Evolutionary conservation across 2,329 filamentous ascomycete genomes (phyloP).

Genomic region (Penicillium sp.): DNA sequence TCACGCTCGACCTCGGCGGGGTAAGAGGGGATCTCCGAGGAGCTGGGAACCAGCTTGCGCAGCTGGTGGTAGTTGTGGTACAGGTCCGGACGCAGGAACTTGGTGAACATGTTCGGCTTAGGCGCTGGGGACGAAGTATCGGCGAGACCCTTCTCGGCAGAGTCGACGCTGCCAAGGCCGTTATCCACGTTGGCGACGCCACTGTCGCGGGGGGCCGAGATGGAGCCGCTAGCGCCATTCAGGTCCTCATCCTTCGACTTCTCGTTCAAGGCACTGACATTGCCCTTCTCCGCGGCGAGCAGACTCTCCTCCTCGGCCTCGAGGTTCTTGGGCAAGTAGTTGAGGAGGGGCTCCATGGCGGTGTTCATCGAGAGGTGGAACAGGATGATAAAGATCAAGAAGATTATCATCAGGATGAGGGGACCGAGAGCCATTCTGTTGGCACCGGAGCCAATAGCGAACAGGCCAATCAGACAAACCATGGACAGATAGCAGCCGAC

Average conservation of each 20-base stretch:
- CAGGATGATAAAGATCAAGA: slow-evolving; percentile 71
- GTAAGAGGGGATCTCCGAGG: slow-evolving; percentile 58
- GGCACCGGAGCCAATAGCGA: slow-evolving; percentile 65
- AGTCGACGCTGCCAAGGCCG: slow-evolving; percentile 32
- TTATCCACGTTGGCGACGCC: slow-evolving; percentile 32
- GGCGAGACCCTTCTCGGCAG: slow-evolving; percentile 38
- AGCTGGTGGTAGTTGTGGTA: slow-evolving; percentile 71
- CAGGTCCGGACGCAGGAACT: slow-evolving; percentile 73
- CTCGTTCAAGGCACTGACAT: background rate
- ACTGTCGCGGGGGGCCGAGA: slow-evolving; percentile 17
- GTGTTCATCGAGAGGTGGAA: slow-evolving; percentile 70
- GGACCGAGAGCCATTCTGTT: slow-evolving; percentile 65
- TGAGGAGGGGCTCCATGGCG: slow-evolving; percentile 72
- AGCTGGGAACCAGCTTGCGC: slow-evolving; percentile 63
- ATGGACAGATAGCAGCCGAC: slow-evolving; percentile 80
- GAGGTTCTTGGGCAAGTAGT: slow-evolving; percentile 74
- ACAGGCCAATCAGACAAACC: slow-evolving; percentile 79
- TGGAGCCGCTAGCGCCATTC: slow-evolving; percentile 7
- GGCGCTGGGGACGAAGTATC: slow-evolving; percentile 26
- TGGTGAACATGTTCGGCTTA: slow-evolving; percentile 38
- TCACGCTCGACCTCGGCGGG: slow-evolving; percentile 59
- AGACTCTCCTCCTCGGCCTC: slow-evolving; percentile 57
- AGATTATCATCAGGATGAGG: slow-evolving; percentile 70
- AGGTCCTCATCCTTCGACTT: background rate
- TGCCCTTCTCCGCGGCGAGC: slow-evolving; percentile 29